Evolutionary conservation across 192 early-diverging fungal genomes (phyloP).

Genomic region (Coemansia nantahalensis): DNA sequence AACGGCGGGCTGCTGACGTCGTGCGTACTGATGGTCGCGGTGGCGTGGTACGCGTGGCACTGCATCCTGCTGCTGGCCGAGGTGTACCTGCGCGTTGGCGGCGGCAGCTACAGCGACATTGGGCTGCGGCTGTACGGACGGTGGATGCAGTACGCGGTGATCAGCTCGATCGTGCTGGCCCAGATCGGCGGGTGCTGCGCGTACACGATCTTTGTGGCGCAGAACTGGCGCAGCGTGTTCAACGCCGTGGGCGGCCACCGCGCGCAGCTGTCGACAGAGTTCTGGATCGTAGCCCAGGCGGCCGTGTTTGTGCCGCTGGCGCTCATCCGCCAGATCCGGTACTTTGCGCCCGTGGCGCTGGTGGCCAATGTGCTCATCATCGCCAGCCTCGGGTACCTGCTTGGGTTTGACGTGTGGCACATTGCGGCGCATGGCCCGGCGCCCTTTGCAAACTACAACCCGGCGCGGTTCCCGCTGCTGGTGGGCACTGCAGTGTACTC

Average conservation of each 20-base stretch:
- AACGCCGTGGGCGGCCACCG: constrained; percentile 69
- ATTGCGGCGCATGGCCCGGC: constrained; percentile 55
- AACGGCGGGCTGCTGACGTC: constrained; percentile 75
- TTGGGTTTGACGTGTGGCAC: constrained; percentile 71
- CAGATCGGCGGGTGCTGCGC: constrained; percentile 89
- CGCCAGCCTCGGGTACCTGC: constrained; percentile 80
- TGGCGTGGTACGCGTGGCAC: constrained; percentile 64
- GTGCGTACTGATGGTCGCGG: constrained; percentile 52
- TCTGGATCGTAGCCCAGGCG: constrained; percentile 78
- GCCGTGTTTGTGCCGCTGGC: constrained; percentile 79
- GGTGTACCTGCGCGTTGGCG: constrained; percentile 56
- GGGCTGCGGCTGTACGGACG: constrained; percentile 62
- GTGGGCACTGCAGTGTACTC: constrained; percentile 95
- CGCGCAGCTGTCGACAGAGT: constrained; percentile 61
- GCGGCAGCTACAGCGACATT: constrained; percentile 71
- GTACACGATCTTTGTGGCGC: constrained; percentile 88
- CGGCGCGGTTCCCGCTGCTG: constrained; percentile 77
- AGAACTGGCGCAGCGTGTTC: constrained; percentile 73
- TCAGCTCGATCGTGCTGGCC: constrained; percentile 66
- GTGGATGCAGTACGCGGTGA: constrained; percentile 63
- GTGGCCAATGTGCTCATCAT: constrained; percentile 93
- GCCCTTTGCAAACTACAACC: constrained; percentile 74
- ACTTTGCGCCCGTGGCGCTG: constrained; percentile 83
- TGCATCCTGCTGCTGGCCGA: constrained; percentile 66
- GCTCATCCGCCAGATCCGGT: constrained; percentile 89